Evolutionary conservation across 257 asterid genomes (phyloP), one percentile per base, ranked within the genome.

Genomic region (Solanum raphanifolium): DNA sequence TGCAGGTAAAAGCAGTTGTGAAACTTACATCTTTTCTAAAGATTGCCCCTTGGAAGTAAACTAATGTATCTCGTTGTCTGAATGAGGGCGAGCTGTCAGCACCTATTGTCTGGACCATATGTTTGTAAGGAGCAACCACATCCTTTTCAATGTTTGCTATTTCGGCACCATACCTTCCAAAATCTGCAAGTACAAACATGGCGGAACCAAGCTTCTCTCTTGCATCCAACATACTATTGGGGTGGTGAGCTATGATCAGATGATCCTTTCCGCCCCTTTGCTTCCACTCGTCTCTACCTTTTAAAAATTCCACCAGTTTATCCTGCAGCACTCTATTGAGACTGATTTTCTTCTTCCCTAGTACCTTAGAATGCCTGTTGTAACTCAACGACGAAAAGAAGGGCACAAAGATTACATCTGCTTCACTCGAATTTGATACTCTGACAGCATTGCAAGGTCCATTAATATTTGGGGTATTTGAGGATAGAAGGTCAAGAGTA

Each of bases 111-210:
- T 87, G 93, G 74, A 96, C 99, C 95, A 94, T 95, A 71, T 96
- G 98, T 92, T 93, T 96, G 88, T 95, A 96, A 73, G 99, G 98
- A 81, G 98, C 98, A 91, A 96, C 91, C 7, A 94, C 92, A 93
- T 96, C 99, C 93, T 96, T 96, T 11, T 89, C 90, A 71, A 93
- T 88, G 74, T 96, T 93, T 4, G 98, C 98, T 89, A 95, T 84
- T 36, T 88, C 91, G 65, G 65, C 87, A 13, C 95, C 86, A 83
- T 93, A 95, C 88, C 98, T 93, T 74, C 97, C 99, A 83, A 96
- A 94, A 86, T 96, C 98, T 13, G 99, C 92, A 39, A 96, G 95
- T 88, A 96, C 90, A 87, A 96, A 94, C 93, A 91, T 93, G 84
- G 94, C 90, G n/a, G 94, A 90, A 68, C 93, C 89, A 11, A 96